Evolutionary conservation across 2,329 filamentous ascomycete genomes (phyloP).

Genomic region (Fusarium sp.): DNA sequence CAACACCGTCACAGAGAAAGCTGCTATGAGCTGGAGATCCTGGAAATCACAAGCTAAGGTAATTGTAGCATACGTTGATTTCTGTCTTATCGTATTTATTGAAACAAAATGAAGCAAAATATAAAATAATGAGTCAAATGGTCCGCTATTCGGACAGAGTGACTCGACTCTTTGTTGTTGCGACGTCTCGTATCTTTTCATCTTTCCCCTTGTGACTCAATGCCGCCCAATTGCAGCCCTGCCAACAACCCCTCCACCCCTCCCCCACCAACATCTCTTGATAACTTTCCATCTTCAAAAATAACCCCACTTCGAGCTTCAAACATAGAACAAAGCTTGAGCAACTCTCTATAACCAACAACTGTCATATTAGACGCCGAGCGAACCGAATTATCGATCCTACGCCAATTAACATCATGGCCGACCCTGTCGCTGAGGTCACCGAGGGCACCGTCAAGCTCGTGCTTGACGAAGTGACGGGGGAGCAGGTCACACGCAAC

Average conservation of each 20-base stretch:
- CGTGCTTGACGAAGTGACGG: slow-evolving; percentile 70
- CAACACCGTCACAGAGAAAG: too few species aligned
- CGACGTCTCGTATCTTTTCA: slow-evolving; percentile 18
- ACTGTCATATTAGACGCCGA: background rate
- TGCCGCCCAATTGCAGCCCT: slow-evolving; percentile 9
- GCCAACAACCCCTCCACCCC: slow-evolving; percentile 30
- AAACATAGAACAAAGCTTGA: slow-evolving; percentile 27
- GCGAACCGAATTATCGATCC: slow-evolving; percentile 2
- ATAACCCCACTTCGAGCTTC: slow-evolving; percentile 43
- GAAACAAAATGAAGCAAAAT: background rate
- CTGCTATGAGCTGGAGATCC: too few species aligned
- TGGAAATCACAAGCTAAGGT: too few species aligned
- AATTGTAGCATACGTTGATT: too few species aligned
- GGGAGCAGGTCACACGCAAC: slow-evolving; percentile 73
- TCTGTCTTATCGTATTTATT: background rate
- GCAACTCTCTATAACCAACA: background rate
- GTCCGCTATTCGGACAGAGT: background rate
- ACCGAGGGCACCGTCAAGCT: slow-evolving; percentile 60
- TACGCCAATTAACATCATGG: slow-evolving; percentile 26
- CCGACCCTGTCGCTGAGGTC: slow-evolving; percentile 43
- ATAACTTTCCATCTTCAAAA: slow-evolving; percentile 41
- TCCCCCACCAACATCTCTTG: slow-evolving; percentile 41
- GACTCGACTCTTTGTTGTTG: background rate
- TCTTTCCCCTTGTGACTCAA: slow-evolving; percentile 34
- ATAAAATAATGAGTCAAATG: background rate